phyloP scores from a whole-genome alignment of 352 stramenopile genomes.

The Pythium vanterpoolii region DNA sequence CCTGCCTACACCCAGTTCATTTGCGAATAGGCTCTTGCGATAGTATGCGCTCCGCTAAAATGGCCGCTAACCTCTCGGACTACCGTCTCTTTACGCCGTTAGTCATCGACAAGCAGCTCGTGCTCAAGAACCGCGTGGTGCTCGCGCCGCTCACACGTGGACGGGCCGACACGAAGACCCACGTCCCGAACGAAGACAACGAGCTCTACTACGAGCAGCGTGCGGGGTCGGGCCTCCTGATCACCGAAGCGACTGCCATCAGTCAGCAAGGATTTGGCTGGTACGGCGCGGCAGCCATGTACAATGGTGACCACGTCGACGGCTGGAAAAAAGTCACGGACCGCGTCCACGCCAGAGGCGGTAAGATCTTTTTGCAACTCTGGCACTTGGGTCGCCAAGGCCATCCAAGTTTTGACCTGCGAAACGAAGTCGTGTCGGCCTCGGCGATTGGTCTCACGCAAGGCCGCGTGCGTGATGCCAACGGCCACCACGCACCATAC shows the following conservation, averaged over 20 bases:
- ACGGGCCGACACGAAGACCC: background rate
- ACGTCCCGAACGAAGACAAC: constrained; percentile 7
- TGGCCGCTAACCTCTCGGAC: background rate
- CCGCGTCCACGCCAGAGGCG: background rate
- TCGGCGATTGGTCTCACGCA: constrained; percentile 14
- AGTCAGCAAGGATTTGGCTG: constrained; percentile 5
- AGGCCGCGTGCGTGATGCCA: background rate
- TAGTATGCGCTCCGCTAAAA: background rate
- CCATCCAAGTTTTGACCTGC: constrained; percentile 34
- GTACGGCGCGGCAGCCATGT: constrained; percentile 19
- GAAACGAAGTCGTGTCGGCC: constrained; percentile 33
- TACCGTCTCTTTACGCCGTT: constrained; percentile 14
- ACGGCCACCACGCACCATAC: constrained; percentile 18
- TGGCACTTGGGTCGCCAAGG: constrained; percentile 58
- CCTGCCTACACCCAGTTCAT: too few relatives aligned
- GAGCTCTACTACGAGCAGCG: constrained; percentile 26
- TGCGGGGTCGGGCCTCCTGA: background rate
- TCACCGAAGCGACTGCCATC: constrained; percentile 1
- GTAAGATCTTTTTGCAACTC: constrained; percentile 47
- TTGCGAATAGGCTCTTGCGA: too few relatives aligned
- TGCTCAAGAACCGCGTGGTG: constrained; percentile 29
- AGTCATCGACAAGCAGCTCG: constrained; percentile 2
- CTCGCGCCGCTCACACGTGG: constrained; percentile 26
- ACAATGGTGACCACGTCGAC: constrained; percentile 20
- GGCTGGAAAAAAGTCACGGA: background rate